Percentiles rank a stretch among this genome's conserved stretches.
phyloP scores from a whole-genome alignment of 2,329 filamentous ascomycete genomes.

The Alternaria sp. region DNA sequence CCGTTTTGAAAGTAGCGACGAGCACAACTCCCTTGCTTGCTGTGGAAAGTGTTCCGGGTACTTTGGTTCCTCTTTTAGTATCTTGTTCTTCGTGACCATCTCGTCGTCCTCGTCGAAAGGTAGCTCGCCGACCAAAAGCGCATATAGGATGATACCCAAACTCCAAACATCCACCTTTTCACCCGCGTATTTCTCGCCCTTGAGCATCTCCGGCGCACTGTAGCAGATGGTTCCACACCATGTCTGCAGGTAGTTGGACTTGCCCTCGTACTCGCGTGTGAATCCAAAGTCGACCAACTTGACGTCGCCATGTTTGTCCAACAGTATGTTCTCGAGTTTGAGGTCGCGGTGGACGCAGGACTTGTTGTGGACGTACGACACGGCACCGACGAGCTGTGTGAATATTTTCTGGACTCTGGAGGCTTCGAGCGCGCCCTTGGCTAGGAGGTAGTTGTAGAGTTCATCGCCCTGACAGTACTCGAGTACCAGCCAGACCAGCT shows the following conservation, averaged over 20 bases:
- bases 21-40: constrained; percentile 80
- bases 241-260: constrained; percentile 92
- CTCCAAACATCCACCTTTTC: constrained; percentile 99
- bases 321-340: constrained; percentile 94
- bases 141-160: constrained; percentile 84
- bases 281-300: constrained; percentile 99
- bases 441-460: constrained; percentile 93
- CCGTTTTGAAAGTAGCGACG: constrained; percentile 85
- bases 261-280: constrained; percentile 95
- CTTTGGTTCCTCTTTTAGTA: constrained; percentile 83
- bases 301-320: constrained; percentile 97
- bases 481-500: constrained; percentile 91
- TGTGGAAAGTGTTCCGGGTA: constrained; percentile 82
- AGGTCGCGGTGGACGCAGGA: constrained; percentile 96
- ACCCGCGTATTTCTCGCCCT: constrained; percentile 96
- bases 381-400: constrained; percentile 92
- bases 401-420: constrained; percentile 95
- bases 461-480: constrained; percentile 98
- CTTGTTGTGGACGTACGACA: constrained; percentile 93
- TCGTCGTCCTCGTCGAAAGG: constrained; percentile 98
- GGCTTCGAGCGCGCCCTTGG: constrained; percentile 82
- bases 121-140: constrained; percentile 82
- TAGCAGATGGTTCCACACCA: constrained; percentile 99
- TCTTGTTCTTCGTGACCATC: constrained; percentile 82
- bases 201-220: constrained; percentile 97